Base-by-base conservation (phyloP, 768 basidiomycete genomes). In the Lactarius psammicola region DNA sequence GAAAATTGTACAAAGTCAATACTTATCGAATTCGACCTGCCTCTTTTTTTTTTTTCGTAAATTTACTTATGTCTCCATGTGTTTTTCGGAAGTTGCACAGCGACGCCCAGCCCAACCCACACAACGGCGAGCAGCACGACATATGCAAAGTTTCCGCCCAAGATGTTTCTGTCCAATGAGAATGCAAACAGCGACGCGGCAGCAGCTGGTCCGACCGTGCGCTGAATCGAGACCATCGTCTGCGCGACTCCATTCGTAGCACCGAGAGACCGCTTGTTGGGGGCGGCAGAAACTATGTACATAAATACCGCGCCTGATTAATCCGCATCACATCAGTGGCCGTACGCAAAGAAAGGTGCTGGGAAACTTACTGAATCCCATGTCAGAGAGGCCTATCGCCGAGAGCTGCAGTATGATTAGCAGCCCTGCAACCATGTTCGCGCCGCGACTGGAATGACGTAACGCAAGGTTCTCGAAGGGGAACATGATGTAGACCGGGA, bases 151-250 rank as follows among this genome's bases (percentile, higher is more conserved):
- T 68, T 62, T 13, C 87, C 87, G 4, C 82, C 82, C 53, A 86
- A 74, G 66, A 83, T 78, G 46, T 80, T 72, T 57, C 72, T 72
- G 38, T 67, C 46, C 59, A 85, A 81, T 0, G 87, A 87, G 46
- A 88, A 72, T 23, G 89, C 85, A 76, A 87, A 90, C 56, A 88
- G 78, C 42, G 87, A 87, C 60, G 83, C 85, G 6, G 86, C 79
- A 1, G 78, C 71, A 15, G 83, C 82, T 2, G 86, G 86, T 20
- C 87, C 88, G 63, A 83, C 64, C 33, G 77, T 64, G 38, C 80
- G 78, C 73, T 75, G 76, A 65, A 78, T 71, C 31, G 78, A 78
- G 49, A 77, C 74, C 31, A 72, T 63, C 63, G 73, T 71, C 80
- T 81, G 73, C 38, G 74, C 72, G 10, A 77, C n/a, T 63, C 89